Percentiles rank a stretch among this genome's conserved stretches.
These are phyloP conservation scores for Celoporthe dispersa DNA, from an alignment of 2,329 filamentous ascomycete species.

Conservation along the genomic window DNA sequence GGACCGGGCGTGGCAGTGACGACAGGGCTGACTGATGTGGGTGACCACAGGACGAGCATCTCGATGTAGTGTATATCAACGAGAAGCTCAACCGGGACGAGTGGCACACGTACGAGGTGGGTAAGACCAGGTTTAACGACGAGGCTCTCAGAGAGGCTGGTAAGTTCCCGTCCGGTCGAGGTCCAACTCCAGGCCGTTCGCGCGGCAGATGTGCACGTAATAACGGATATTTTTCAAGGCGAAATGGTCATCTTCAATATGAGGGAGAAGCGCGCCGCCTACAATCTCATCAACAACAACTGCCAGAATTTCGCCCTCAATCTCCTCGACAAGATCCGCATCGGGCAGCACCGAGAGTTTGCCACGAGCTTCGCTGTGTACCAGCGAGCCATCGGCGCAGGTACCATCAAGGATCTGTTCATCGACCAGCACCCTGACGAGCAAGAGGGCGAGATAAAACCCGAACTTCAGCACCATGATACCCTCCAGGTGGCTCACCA, in stretches of 20 bases:
- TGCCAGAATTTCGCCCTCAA: slow-evolving; percentile 61
- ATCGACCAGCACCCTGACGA: slow-evolving; percentile 39
- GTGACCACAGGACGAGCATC: slow-evolving; percentile 51
- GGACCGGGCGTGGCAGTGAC: slow-evolving; percentile 25
- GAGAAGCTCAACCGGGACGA: slow-evolving; percentile 49
- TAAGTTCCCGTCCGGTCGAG: slow-evolving; percentile 35
- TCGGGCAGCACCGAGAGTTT: slow-evolving; percentile 54
- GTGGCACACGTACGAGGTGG: slow-evolving; percentile 57
- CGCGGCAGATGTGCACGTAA: background rate
- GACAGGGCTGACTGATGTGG: slow-evolving; percentile 5
- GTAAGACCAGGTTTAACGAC: slow-evolving; percentile 58
- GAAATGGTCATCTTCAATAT: slow-evolving; percentile 59
- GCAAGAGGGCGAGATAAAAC: slow-evolving; percentile 34
- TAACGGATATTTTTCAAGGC: slow-evolving; percentile 38
- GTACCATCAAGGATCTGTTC: slow-evolving; percentile 59
- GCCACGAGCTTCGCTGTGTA: slow-evolving; percentile 59
- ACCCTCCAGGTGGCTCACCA: slow-evolving; percentile 54
- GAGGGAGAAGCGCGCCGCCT: slow-evolving; percentile 51
- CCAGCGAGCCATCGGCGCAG: slow-evolving; percentile 52
- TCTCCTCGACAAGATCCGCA: slow-evolving; percentile 58
- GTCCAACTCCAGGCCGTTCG: too few relatives aligned
- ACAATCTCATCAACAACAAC: slow-evolving; percentile 65
- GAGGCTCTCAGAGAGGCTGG: slow-evolving; percentile 55
- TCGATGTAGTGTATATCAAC: slow-evolving; percentile 62
- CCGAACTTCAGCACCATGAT: slow-evolving; percentile 37